These are phyloP conservation scores for Pythium aphanidermatum DNA, from an alignment of 352 stramenopile species.

Conservation along the genomic window DNA sequence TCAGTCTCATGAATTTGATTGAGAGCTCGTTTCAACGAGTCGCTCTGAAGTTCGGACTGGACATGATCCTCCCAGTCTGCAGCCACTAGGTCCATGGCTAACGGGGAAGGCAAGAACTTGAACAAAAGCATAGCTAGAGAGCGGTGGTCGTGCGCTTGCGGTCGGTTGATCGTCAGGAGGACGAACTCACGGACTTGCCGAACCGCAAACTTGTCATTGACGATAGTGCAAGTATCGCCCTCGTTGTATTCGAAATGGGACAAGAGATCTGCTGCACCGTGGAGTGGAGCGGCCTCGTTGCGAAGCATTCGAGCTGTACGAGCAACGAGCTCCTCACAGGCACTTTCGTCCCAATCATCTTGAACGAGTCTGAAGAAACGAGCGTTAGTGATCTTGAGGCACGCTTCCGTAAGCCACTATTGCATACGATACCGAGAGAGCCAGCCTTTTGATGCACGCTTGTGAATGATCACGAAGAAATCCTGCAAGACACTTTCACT, in stretches of 20 bases:
- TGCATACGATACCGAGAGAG: neutral
- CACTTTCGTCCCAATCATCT: neutral
- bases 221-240: no score
- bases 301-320: neutral
- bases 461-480: no score
- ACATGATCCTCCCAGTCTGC: constrained; percentile 16
- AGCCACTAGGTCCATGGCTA: neutral
- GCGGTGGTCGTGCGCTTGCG: no score
- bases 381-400: neutral
- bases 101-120: no score
- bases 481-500: no score
- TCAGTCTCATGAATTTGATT: constrained; percentile 14
- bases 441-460: no score
- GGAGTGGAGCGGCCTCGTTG: neutral
- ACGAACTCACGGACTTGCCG: no score
- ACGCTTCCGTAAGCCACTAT: no score
- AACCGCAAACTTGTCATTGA: no score
- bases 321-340: neutral
- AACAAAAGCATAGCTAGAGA: no score
- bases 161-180: no score
- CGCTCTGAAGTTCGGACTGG: constrained; percentile 6
- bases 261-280: neutral
- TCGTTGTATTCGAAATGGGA: neutral
- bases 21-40: constrained; percentile 2
- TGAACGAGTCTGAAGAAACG: neutral